Conservation (phyloP, 2,329 filamentous ascomycete genomes). For the Domatiomyces catenatus region DNA sequence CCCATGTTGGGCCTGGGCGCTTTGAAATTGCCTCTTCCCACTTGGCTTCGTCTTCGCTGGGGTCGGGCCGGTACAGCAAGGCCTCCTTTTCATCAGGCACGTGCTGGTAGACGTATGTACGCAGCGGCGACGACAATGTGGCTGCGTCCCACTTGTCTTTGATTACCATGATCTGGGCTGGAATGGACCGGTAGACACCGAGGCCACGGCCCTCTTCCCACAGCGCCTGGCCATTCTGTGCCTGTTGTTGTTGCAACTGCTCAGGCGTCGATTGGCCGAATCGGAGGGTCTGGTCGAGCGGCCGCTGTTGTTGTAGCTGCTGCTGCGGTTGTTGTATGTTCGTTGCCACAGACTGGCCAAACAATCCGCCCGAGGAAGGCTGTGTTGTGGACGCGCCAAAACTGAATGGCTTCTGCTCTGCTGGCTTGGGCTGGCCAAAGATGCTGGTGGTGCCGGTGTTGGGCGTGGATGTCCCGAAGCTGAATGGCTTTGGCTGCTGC, state of each 20-base stretch:
- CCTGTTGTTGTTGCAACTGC: slow-evolving; percentile 21
- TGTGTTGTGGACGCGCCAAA: slow-evolving; percentile 15
- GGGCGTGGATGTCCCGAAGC: neutral
- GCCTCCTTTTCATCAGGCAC: slow-evolving; percentile 40
- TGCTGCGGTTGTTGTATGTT: slow-evolving; percentile 10
- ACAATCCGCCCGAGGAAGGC: slow-evolving; percentile 19
- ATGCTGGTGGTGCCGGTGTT: neutral
- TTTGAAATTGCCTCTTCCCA: slow-evolving; percentile 50
- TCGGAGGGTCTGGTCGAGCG: slow-evolving; percentile 27
- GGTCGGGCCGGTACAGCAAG: slow-evolving; percentile 44
- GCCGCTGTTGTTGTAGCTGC: slow-evolving; percentile 23
- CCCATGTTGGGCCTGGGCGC: slow-evolving; percentile 41
- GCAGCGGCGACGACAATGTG: slow-evolving; percentile 38
- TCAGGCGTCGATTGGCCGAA: slow-evolving; percentile 24
- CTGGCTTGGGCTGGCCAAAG: neutral
- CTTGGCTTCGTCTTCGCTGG: slow-evolving; percentile 43
- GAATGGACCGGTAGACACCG: slow-evolving; percentile 43
- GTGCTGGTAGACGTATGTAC: slow-evolving; percentile 49
- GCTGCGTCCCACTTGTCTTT: slow-evolving; percentile 45
- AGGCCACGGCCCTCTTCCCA: slow-evolving; percentile 10
- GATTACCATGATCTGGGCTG: slow-evolving; percentile 46
- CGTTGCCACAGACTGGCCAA: slow-evolving; percentile 14
- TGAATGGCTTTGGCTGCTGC: neutral
- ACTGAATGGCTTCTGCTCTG: neutral
- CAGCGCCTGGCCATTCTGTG: slow-evolving; percentile 19